These are phyloP conservation scores for Penicillium oxalicum DNA, from an alignment of 2,329 filamentous ascomycete genomes.

Conservation along the genomic window DNA sequence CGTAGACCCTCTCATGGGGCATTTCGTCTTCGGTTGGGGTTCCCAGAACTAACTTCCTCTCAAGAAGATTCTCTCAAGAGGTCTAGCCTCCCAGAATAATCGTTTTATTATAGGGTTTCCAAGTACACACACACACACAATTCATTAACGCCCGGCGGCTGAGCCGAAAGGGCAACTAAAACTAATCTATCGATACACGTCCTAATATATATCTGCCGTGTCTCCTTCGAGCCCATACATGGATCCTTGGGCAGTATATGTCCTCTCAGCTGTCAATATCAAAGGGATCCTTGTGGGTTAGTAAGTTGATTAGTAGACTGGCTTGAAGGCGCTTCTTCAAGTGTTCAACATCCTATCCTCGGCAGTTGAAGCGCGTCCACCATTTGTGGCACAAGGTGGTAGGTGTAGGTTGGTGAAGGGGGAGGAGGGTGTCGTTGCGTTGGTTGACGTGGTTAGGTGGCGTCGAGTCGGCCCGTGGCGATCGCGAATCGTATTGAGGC, in stretches of 20 bases:
- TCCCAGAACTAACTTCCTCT: no score
- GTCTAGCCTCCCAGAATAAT: no score
- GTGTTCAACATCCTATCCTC: slow-evolving; percentile 33
- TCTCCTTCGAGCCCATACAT: no score
- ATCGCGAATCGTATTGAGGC: no score
- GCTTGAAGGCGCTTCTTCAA: slow-evolving; percentile 32
- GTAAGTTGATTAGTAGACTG: slow-evolving; percentile 25
- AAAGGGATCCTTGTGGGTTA: slow-evolving; percentile 22
- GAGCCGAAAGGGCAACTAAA: slow-evolving; percentile 19
- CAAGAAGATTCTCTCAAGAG: no score
- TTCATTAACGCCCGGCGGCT: slow-evolving; percentile 20
- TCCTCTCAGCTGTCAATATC: slow-evolving; percentile 16
- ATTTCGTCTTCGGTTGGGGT: no score
- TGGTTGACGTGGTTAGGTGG: slow-evolving; percentile 18
- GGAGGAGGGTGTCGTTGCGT: slow-evolving; percentile 5
- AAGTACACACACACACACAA: slow-evolving; percentile 12
- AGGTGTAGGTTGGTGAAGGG: slow-evolving; percentile 13
- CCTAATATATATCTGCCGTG: no score
- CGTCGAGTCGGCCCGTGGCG: slow-evolving; percentile 21
- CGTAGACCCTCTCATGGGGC: no score
- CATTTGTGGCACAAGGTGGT: slow-evolving; percentile 22
- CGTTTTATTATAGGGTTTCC: no score
- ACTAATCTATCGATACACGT: slow-evolving; percentile 5
- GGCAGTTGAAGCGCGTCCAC: slow-evolving; percentile 31
- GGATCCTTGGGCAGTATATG: no score